phyloP scores from a whole-genome alignment of 192 early-diverging fungal genomes.

The Gigaspora rosea region DNA sequence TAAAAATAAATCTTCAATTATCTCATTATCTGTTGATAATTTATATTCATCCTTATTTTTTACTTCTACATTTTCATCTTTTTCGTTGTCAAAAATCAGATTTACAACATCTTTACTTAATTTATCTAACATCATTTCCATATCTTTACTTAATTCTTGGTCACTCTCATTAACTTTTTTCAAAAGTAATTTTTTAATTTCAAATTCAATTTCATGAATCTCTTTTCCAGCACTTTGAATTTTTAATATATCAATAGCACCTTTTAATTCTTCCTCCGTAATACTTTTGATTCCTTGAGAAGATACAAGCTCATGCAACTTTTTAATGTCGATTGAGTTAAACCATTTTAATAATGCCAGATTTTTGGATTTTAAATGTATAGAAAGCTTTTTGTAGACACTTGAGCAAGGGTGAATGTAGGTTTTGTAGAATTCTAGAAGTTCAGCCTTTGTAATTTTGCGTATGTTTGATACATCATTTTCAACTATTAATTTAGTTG shows the following conservation, averaged over 20 bases:
- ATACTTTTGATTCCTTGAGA: constrained; percentile 37
- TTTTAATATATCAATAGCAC: background rate
- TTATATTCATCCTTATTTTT: constrained; percentile 32
- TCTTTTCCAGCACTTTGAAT: background rate
- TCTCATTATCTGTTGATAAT: constrained; percentile 41
- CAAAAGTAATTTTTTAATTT: background rate
- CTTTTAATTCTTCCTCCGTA: constrained; percentile 26
- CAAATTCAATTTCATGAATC: background rate
- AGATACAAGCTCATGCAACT: constrained; percentile 36
- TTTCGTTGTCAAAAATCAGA: background rate
- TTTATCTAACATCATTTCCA: background rate
- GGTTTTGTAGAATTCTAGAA: constrained; percentile 62
- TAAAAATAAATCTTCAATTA: constrained; percentile 48
- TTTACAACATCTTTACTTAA: background rate
- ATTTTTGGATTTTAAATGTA: constrained; percentile 66
- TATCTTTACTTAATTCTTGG: background rate
- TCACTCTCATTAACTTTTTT: background rate
- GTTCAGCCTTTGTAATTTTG: constrained; percentile 43
- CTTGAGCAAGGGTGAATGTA: constrained; percentile 58
- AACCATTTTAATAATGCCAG: background rate
- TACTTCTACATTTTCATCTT: background rate
- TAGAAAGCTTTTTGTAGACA: constrained; percentile 61
- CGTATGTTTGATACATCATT: constrained; percentile 63
- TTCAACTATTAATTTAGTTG: constrained; percentile 36
- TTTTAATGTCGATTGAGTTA: constrained; percentile 40